Conservation (phyloP, 192 early-diverging fungal genomes). For the Pilobolus umbonatus region DNA sequence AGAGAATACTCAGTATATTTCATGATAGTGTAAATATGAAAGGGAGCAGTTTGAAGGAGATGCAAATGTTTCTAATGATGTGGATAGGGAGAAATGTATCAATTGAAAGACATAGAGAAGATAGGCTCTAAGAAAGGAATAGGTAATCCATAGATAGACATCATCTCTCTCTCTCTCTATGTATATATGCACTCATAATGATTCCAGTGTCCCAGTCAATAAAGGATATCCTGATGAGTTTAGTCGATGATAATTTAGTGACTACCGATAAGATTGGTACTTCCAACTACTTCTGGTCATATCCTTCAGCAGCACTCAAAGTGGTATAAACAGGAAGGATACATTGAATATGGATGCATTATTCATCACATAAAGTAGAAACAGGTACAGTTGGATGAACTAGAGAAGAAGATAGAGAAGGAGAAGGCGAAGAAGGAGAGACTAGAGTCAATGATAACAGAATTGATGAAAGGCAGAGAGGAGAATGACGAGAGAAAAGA, state of each 20-base stretch:
- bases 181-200: background rate
- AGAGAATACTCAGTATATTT: conserved; percentile 40
- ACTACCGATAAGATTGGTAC: conserved; percentile 81
- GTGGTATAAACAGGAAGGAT: conserved; percentile 45
- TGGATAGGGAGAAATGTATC: conserved; percentile 61
- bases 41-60: too few species aligned
- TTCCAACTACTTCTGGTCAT: conserved; percentile 93
- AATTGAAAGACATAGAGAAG: conserved; percentile 83
- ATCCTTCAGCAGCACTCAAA: conserved; percentile 68
- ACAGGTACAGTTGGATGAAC: background rate
- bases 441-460: conserved; percentile 42
- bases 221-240: conserved; percentile 76
- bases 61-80: background rate
- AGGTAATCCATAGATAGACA: too few species aligned
- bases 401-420: background rate
- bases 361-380: background rate
- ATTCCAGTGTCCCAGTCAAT: conserved; percentile 64
- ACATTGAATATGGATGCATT: background rate
- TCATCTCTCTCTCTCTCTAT: too few species aligned
- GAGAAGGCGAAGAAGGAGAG: conserved; percentile 25
- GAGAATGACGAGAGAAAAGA: conserved; percentile 16
- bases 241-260: conserved; percentile 80
- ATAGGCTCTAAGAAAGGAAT: conserved; percentile 83
- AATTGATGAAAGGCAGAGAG: conserved; percentile 45
- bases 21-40: conserved; percentile 44